Evolutionary conservation across 2,329 filamentous ascomycete genomes (phyloP).

Genomic region (Aspergillus oerlinghausenensis): DNA sequence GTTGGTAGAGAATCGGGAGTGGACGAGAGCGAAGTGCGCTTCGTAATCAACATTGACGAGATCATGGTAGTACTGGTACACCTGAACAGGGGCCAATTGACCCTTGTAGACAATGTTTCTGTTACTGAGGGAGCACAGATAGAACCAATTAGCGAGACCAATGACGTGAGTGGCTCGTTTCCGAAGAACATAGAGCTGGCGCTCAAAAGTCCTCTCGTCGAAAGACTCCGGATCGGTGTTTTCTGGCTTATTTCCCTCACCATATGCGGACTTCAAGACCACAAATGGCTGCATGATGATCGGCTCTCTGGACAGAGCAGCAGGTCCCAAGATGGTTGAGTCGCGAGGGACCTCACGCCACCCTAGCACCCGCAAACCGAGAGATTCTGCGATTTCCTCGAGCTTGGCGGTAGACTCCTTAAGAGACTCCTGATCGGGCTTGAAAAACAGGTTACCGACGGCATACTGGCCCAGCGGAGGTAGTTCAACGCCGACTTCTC

Average conservation of each 20-base stretch:
- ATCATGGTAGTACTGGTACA: slow-evolving; percentile 98
- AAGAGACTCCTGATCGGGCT: slow-evolving; percentile 85
- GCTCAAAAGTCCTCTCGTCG: slow-evolving; percentile 81
- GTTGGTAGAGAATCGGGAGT: slow-evolving; percentile 97
- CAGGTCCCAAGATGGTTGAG: slow-evolving; percentile 86
- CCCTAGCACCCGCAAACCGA: slow-evolving; percentile 85
- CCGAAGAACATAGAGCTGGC: slow-evolving; percentile 87
- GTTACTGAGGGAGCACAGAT: slow-evolving; percentile 92
- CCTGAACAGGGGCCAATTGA: slow-evolving; percentile 87
- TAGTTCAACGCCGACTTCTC: slow-evolving; percentile 80
- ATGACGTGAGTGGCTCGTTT: slow-evolving; percentile 95
- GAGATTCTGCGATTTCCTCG: slow-evolving; percentile 83
- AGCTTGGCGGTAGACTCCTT: slow-evolving; percentile 88
- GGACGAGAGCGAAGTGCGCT: slow-evolving; percentile 92
- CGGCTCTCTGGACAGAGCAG: slow-evolving; percentile 88
- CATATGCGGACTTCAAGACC: slow-evolving; percentile 80
- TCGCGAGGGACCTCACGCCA: slow-evolving; percentile 96
- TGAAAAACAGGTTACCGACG: slow-evolving; percentile 97
- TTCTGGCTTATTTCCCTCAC: slow-evolving; percentile 72
- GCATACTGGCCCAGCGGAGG: slow-evolving; percentile 91
- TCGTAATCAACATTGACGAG: slow-evolving; percentile 95
- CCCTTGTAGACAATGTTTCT: slow-evolving; percentile 99
- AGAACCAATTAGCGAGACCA: slow-evolving; percentile 97
- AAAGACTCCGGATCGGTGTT: slow-evolving; percentile 73
- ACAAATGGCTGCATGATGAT: slow-evolving; percentile 95